Evolutionary conservation across 1,284 basidiomycete genomes (phyloP).

Genomic region (Pyrrhoderma noxium): DNA sequence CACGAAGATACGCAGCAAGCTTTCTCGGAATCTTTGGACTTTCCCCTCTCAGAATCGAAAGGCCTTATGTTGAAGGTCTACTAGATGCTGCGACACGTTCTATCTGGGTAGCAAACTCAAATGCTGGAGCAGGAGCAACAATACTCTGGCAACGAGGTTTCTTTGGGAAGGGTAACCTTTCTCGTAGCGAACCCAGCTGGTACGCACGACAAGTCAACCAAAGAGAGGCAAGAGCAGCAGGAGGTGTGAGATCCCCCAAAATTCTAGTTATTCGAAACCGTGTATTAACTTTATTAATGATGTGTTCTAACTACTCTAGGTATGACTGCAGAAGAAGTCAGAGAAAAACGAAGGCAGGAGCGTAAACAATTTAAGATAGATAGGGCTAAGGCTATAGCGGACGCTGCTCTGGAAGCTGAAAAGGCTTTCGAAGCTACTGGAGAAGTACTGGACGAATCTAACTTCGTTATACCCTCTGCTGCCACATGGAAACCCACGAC

Average conservation of each 20-base stretch:
- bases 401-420: slow-evolving; percentile 68
- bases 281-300: not conserved
- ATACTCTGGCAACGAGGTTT: slow-evolving; percentile 88
- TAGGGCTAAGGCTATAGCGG: slow-evolving; percentile 71
- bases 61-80: slow-evolving; percentile 59
- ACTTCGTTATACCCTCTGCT: slow-evolving; percentile 55
- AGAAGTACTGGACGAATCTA: slow-evolving; percentile 38
- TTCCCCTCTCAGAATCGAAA: slow-evolving; percentile 41
- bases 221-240: slow-evolving; percentile 42
- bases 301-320: slow-evolving; percentile 33
- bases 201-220: slow-evolving; percentile 66
- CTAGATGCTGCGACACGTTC: slow-evolving; percentile 70
- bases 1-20: slow-evolving; percentile 28
- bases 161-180: slow-evolving; percentile 94
- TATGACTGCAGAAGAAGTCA: slow-evolving; percentile 81
- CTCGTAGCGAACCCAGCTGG: slow-evolving; percentile 94
- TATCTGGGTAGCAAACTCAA: slow-evolving; percentile 68
- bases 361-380: slow-evolving; percentile 89
- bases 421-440: slow-evolving; percentile 63
- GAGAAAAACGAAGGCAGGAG: slow-evolving; percentile 76
- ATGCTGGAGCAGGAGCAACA: slow-evolving; percentile 51
- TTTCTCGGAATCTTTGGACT: slow-evolving; percentile 50
- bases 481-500: slow-evolving; percentile 55
- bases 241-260: slow-evolving; percentile 38
- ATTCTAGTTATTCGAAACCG: slow-evolving; percentile 4